Percentiles rank a stretch among this genome's conserved stretches.
Conservation (phyloP, 1,284 basidiomycete genomes). For the Abortiporus biennis region DNA sequence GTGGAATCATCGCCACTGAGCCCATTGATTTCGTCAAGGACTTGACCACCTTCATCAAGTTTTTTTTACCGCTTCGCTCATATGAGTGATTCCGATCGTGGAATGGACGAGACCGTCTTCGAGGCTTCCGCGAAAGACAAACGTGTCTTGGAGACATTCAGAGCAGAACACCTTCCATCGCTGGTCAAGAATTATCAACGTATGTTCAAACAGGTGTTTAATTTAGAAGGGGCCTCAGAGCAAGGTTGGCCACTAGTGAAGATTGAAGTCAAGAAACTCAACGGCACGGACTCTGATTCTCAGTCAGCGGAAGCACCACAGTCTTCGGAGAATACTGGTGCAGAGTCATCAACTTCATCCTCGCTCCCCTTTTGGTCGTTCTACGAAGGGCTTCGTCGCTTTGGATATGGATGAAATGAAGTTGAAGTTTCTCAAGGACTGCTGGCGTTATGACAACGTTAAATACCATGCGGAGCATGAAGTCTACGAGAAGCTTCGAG, state of each 20-base stretch:
- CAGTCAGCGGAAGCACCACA: no score
- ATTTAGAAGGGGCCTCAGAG: not conserved
- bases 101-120: slow-evolving; percentile 5
- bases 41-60: not conserved
- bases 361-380: no score
- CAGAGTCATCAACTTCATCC: no score
- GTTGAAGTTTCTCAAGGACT: not conserved
- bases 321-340: no score
- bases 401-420: not conserved
- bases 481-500: not conserved
- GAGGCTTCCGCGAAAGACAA: no score
- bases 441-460: not conserved
- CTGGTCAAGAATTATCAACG: no score
- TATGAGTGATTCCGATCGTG: slow-evolving; percentile 1
- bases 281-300: no score
- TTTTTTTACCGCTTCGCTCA: slow-evolving; percentile 9
- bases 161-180: not conserved
- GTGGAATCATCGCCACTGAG: slow-evolving; percentile 10
- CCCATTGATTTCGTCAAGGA: slow-evolving; percentile 9
- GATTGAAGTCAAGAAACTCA: not conserved
- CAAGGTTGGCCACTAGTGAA: not conserved
- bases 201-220: not conserved
- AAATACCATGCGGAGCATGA: not conserved
- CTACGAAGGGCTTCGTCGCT: not conserved
- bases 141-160: not conserved